Evolutionary conservation across 768 basidiomycete genomes (phyloP).

Genomic region (Plicaturopsis crispa): DNA sequence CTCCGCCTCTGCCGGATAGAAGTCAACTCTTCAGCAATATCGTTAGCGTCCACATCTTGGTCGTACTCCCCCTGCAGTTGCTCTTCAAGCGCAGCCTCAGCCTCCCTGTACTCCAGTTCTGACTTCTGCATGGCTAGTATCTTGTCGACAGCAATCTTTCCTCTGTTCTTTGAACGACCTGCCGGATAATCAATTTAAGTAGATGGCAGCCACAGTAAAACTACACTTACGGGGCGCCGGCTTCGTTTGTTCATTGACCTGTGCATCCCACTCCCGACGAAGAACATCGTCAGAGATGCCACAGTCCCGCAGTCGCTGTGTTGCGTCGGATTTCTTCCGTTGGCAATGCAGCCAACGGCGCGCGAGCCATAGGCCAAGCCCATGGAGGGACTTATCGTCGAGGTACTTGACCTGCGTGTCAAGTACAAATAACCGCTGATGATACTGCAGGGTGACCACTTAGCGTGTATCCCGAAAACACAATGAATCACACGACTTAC

Average conservation of each 20-base stretch:
- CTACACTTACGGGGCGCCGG: slow-evolving; percentile 1
- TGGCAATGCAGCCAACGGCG: slow-evolving; percentile 6
- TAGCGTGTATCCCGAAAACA: background rate
- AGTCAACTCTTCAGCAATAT: no score
- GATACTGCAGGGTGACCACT: slow-evolving; percentile 6
- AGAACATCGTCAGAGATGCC: background rate
- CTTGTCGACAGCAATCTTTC: background rate
- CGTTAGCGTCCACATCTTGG: no score
- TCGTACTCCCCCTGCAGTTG: background rate
- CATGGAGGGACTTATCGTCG: slow-evolving; percentile 4
- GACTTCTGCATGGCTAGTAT: background rate
- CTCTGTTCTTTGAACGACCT: background rate
- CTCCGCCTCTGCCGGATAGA: no score
- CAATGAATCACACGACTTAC: slow-evolving; percentile 8
- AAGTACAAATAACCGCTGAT: slow-evolving; percentile 10
- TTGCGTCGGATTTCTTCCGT: slow-evolving; percentile 3
- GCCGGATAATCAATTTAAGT: slow-evolving; percentile 5
- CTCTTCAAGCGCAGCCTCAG: background rate
- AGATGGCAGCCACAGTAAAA: background rate
- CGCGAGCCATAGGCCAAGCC: slow-evolving; percentile 10
- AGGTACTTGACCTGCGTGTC: slow-evolving; percentile 8
- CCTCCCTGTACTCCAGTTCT: background rate
- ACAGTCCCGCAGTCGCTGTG: background rate
- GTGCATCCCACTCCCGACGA: slow-evolving; percentile 7
- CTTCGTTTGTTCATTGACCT: slow-evolving; percentile 2